Evolutionary conservation across 163 green algal genomes (phyloP).

Genomic region (Prototheca wickerhamii): DNA sequence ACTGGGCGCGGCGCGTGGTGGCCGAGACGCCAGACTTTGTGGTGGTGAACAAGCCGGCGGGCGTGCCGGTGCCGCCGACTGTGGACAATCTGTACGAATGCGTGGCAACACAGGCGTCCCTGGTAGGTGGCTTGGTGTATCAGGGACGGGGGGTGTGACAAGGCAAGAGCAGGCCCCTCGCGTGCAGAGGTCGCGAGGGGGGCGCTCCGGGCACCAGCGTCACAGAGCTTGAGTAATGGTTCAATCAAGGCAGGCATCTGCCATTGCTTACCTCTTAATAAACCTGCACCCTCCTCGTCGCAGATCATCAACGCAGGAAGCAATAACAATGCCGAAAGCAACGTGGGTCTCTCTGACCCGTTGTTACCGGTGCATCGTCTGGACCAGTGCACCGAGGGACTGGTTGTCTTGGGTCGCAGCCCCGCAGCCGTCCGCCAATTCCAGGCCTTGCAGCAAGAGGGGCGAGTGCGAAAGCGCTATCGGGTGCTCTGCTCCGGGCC

Average conservation of each 20-base stretch:
- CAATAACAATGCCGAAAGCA: not conserved
- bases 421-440: not conserved
- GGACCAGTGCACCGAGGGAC: slow-evolving; percentile 64
- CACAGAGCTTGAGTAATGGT: too few relatives aligned
- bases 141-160: slow-evolving; percentile 18
- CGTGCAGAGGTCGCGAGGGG: not conserved
- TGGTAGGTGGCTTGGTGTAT: slow-evolving; percentile 20
- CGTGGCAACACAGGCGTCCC: slow-evolving; percentile 22
- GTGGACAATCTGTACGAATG: slow-evolving; percentile 70
- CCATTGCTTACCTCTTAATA: too few relatives aligned
- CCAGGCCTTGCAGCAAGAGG: not conserved
- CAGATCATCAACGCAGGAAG: not conserved
- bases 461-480: slow-evolving; percentile 31
- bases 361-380: slow-evolving; percentile 42
- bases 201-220: too few relatives aligned
- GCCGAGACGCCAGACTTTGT: slow-evolving; percentile 31
- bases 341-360: not conserved
- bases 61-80: slow-evolving; percentile 54
- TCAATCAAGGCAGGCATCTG: too few relatives aligned
- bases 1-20: slow-evolving; percentile 48
- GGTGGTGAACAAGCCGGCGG: slow-evolving; percentile 63
- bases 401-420: slow-evolving; percentile 53
- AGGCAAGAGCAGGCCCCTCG: not conserved
- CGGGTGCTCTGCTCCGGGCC: slow-evolving; percentile 7
- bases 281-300: too few relatives aligned